Base-by-base conservation (phyloP, 306 rosid species). In the Begonia peltatifolia region DNA sequence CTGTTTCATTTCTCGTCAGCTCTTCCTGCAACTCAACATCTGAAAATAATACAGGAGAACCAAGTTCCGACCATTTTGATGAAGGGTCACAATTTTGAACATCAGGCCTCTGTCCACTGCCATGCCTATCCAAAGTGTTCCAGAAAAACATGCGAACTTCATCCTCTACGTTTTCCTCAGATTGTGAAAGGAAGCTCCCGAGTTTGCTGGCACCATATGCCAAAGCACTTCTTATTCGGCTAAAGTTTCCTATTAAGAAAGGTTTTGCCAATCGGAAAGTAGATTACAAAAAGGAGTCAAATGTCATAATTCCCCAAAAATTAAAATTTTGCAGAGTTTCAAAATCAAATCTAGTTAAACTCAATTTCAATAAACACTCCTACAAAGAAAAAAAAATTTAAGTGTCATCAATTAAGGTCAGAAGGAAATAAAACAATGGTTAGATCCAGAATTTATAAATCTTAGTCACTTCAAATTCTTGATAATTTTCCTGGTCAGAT, bases 171-270 rank as follows among this genome's bases (percentile, higher is more conserved):
- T 72, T 80, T 63, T 80, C 86, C 69, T 68, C 73, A 4, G 93
- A 78, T 63, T 73, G 61, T 65, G 48, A 67, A 64, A 79, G 84
- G 68, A 87, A 77, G 80, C 81, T 71, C 41, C 93, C 82, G 52
- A 87, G 95, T 68, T 87, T 82, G 57, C 84, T 81, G 53, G 93
- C 86, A 59, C 95, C 95, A 71, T 73, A 75, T 73, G 80, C 83
- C 64, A 87, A 78, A 46, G 95, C 95, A 73, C 88, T 80, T 65
- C 88, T 80, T 71, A 87, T 82, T 61, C 93, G 79, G 66, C 71
- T 82, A 67, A 79, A 87, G 61, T 75, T 87, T 63, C 88, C 95
- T 87, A 77, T 50, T 60, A 56, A 22, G 46, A 47, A n/a, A 9
- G 58, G 54, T 53, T 35, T 67, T 48, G 52, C 46, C 46, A 42